These are phyloP conservation scores for Rhizopogon vulgaris DNA, from an alignment of 768 basidiomycete genomes.

Conservation along the genomic window DNA sequence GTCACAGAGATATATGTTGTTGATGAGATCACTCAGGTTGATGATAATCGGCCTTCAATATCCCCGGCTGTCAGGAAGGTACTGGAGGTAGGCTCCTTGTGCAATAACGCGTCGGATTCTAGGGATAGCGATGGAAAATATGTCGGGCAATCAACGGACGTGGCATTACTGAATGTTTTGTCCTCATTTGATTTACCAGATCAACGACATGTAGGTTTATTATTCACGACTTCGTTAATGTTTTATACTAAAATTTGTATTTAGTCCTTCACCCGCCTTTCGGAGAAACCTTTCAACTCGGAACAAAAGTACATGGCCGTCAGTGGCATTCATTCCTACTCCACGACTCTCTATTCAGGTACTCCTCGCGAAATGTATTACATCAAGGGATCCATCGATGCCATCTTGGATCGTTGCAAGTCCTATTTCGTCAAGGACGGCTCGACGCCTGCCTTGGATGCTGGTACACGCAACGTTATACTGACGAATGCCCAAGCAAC, in stretches of 20 bases:
- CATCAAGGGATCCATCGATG: constrained; percentile 89
- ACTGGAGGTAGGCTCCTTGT: constrained; percentile 78
- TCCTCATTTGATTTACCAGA: constrained; percentile 62
- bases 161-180: constrained; percentile 81
- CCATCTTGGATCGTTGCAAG: constrained; percentile 78
- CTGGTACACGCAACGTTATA: constrained; percentile 61
- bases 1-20: constrained; percentile 85
- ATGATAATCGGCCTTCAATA: constrained; percentile 37
- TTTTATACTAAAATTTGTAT: constrained; percentile 3
- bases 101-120: constrained; percentile 75
- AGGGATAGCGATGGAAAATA: constrained; percentile 65
- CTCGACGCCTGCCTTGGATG: constrained; percentile 79
- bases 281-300: constrained; percentile 87
- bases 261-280: constrained; percentile 63
- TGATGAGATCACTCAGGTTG: constrained; percentile 71
- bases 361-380: constrained; percentile 72
- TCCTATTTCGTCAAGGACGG: constrained; percentile 87
- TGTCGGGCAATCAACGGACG: constrained; percentile 90
- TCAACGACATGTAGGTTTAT: constrained; percentile 54
- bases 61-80: constrained; percentile 70
- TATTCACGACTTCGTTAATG: neutral
- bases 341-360: constrained; percentile 22
- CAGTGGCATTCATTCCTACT: constrained; percentile 54
- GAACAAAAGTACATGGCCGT: constrained; percentile 94
- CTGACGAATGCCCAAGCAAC: constrained; percentile 63